Base-by-base conservation (phyloP, 2,329 filamentous ascomycete species). In the Grosmannia huntii region DNA sequence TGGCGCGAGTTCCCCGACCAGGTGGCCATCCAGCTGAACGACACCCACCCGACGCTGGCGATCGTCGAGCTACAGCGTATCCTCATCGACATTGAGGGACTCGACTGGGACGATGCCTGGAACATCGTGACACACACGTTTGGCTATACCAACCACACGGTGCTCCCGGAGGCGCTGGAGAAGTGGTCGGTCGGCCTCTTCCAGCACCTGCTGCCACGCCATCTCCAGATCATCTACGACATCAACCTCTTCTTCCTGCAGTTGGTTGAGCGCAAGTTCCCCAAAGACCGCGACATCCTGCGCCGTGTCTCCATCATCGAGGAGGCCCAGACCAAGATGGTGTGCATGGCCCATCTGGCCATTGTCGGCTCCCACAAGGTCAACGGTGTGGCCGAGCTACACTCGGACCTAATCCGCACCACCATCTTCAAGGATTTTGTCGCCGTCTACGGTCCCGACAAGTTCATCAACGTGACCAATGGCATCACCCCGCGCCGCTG, bases 381-480 rank as follows among this genome's bases (percentile, higher is more conserved):
- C 76, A 99, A 99, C 65, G 94, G 94, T 70, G 94, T 99, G 41
- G 94, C 94, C 38, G 94, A 99, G 74, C 76, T 99, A 63, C 94
- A 99, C 75, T 99, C 94, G 0, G 94, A 99, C 69, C 79, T 99
- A 60, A 96, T 99, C 77, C 94, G 94, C 77, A 95, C 91, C 0
- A 99, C 94, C n/a, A 95, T 99, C 65, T 97, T 99, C 83, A 96
- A 94, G 72, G 94, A 99, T 71, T 99, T 99, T 72, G 92, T 99
- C 60, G 81, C 84, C 65, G 89, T 99, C 63, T 99, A 94, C 66
- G 94, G 94, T 3, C 86, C 87, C 0, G 94, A 99, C 79, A 96
- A 96, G 72, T 99, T 99, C 73, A 95, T 89, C 59, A 99, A 99
- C 66, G 92, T 99, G 63, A 99, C 94, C 63, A 99, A 99, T 71